A percentile compares a stretch with the other conserved stretches of the same genome.
phyloP scores from a whole-genome alignment of 2,329 filamentous ascomycete species.

The Aspergillus hiratsukae region DNA sequence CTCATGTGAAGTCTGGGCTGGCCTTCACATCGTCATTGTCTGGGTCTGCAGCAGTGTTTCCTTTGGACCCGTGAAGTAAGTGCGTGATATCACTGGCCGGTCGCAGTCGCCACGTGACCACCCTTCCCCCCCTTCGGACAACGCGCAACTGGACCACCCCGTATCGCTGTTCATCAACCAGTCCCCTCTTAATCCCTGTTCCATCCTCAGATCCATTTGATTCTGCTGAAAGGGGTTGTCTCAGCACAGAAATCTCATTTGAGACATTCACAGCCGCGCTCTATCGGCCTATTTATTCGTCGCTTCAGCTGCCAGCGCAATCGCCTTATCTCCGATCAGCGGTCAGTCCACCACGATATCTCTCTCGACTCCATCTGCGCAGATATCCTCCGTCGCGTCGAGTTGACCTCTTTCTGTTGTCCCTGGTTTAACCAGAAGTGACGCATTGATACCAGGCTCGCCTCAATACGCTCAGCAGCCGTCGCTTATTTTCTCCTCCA shows the following conservation, averaged over 20 bases:
- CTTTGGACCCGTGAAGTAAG: conserved; percentile 34
- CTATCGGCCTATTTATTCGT: conserved; percentile 22
- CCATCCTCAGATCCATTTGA: conserved; percentile 12
- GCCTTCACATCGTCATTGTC: neutral
- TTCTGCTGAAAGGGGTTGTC: conserved; percentile 14
- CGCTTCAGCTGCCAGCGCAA: conserved; percentile 15
- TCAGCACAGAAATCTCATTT: neutral
- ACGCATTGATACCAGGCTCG: neutral
- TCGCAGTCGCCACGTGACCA: conserved; percentile 34
- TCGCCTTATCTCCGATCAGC: conserved; percentile 41
- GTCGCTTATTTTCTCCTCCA: neutral
- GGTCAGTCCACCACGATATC: neutral
- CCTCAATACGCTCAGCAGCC: neutral
- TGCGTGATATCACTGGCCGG: conserved; percentile 39
- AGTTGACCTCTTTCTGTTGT: neutral
- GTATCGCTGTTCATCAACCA: conserved; percentile 10
- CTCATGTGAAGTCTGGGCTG: conserved; percentile 14
- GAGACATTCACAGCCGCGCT: neutral
- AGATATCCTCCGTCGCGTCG: neutral
- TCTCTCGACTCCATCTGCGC: neutral
- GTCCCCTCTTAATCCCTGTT: conserved; percentile 7
- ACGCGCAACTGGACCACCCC: conserved; percentile 19
- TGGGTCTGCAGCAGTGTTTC: conserved; percentile 3
- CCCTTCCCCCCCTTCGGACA: conserved; percentile 19
- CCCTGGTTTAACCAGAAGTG: neutral